A percentile compares a stretch with the other conserved stretches of the same genome.
phyloP scores from a whole-genome alignment of 495 filamentous ascomycete genomes.

The Annulohypoxylon bovei region DNA sequence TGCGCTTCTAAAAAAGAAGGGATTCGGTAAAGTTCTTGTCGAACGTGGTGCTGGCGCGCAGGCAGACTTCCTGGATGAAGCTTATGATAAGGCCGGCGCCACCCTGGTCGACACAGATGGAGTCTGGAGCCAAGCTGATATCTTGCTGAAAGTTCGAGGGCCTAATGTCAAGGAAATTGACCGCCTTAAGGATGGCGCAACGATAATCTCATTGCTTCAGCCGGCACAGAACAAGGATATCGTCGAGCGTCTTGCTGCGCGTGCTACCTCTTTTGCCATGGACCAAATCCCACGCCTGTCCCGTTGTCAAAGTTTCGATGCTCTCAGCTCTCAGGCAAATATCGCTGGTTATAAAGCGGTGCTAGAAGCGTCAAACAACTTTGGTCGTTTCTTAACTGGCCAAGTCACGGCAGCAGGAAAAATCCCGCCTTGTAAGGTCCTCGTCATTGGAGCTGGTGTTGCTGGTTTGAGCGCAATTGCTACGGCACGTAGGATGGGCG shows the following conservation, averaged over 20 bases:
- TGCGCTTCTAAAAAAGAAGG: conserved; percentile 78
- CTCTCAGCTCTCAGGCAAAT: conserved; percentile 85
- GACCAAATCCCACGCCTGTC: conserved; percentile 86
- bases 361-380: conserved; percentile 82
- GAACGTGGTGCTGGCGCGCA: conserved; percentile 78
- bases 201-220: conserved; percentile 79
- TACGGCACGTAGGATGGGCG: conserved; percentile 80
- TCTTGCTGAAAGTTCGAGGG: conserved; percentile 80
- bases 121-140: conserved; percentile 75
- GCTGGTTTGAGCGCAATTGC: conserved; percentile 84
- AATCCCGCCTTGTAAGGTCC: conserved; percentile 83
- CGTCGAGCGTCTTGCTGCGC: conserved; percentile 71
- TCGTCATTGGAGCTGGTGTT: conserved; percentile 85
- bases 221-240: conserved; percentile 75
- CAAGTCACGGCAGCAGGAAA: conserved; percentile 85
- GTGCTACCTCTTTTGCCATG: conserved; percentile 79
- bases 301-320: conserved; percentile 82
- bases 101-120: conserved; percentile 69
- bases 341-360: conserved; percentile 89
- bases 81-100: conserved; percentile 76
- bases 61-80: conserved; percentile 76
- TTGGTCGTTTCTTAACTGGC: conserved; percentile 82
- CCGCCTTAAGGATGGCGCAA: conserved; percentile 67
- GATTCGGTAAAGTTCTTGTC: conserved; percentile 75
- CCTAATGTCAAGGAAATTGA: conserved; percentile 72